Evolutionary conservation across 2,329 filamentous ascomycete species (phyloP).

Genomic region (Aurifilum marmelostoma): DNA sequence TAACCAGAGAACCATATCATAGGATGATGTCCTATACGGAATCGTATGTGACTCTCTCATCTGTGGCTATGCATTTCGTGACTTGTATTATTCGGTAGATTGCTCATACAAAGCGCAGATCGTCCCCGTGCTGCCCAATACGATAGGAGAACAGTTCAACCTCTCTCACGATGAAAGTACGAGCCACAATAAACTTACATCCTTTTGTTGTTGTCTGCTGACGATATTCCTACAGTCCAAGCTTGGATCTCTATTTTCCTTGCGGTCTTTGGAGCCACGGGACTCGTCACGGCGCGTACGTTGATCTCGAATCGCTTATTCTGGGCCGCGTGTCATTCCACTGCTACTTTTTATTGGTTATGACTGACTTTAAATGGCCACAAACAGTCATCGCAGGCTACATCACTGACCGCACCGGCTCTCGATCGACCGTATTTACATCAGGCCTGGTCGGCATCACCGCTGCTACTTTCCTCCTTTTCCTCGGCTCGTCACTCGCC

Average conservation of each 20-base stretch:
- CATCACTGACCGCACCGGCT: constrained; percentile 23
- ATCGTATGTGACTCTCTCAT: not conserved
- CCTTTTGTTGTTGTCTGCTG: not conserved
- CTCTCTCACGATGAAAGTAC: constrained; percentile 13
- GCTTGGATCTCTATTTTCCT: constrained; percentile 22
- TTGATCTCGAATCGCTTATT: not conserved
- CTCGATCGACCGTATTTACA: constrained; percentile 19
- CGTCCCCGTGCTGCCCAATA: constrained; percentile 11
- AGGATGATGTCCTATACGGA: constrained; percentile 12
- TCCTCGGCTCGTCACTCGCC: constrained; percentile 16
- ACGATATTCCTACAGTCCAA: constrained; percentile 11
- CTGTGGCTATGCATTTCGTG: not conserved
- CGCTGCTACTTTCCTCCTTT: constrained; percentile 23
- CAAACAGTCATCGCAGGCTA: constrained; percentile 23
- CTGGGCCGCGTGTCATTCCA: not conserved
- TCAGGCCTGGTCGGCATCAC: constrained; percentile 19
- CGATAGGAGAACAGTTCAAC: constrained; percentile 7
- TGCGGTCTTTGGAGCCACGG: constrained; percentile 17
- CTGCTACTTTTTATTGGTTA: too few species aligned
- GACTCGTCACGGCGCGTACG: constrained; percentile 15
- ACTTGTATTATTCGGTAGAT: not conserved
- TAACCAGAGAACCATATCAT: not conserved
- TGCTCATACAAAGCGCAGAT: not conserved
- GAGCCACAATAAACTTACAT: not conserved
- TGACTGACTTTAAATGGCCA: not conserved